Evolutionary conservation across 352 stramenopile genomes (phyloP).

Genomic region (Phytophthora macrochlamydospora): DNA sequence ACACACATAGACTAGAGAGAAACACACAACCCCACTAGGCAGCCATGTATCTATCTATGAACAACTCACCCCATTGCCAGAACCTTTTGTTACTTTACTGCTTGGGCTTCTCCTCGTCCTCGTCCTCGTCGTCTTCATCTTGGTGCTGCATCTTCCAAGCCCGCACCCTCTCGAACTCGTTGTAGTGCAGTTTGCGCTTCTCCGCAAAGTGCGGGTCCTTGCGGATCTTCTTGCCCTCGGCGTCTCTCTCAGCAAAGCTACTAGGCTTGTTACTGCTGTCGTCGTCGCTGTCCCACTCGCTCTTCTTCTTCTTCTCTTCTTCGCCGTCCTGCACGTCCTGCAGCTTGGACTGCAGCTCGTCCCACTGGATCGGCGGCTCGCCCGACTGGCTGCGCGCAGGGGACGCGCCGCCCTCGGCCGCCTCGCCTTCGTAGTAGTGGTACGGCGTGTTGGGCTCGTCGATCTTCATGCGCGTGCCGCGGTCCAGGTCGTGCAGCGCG

Average conservation of each 20-base stretch:
- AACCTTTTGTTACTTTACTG: conserved; percentile 12
- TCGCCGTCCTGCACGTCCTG: conserved; percentile 55
- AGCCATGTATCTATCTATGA: conserved; percentile 29
- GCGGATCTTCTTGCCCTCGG: conserved; percentile 64
- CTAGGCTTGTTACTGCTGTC: conserved; percentile 35
- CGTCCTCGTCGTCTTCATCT: conserved; percentile 47
- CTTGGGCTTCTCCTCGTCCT: conserved; percentile 35
- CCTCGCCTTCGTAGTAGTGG: conserved; percentile 67
- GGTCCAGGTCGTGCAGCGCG: conserved; percentile 88
- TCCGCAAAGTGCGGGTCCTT: conserved; percentile 73
- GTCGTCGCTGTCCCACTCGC: conserved; percentile 66
- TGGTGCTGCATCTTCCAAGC: conserved; percentile 68
- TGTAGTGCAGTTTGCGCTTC: conserved; percentile 87
- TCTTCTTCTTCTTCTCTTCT: conserved; percentile 51
- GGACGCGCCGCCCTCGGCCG: conserved; percentile 40
- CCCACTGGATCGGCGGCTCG: conserved; percentile 60
- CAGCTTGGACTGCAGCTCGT: conserved; percentile 73
- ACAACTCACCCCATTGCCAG: conserved; percentile 19
- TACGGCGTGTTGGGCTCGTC: conserved; percentile 94
- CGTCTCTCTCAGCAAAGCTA: conserved; percentile 48
- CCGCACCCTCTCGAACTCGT: conserved; percentile 78
- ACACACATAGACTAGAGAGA: conserved; percentile 18
- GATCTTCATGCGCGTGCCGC: conserved; percentile 94
- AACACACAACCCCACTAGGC: no score
- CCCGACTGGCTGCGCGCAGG: conserved; percentile 59